These are phyloP conservation scores for Ganoderma sp. DNA, from an alignment of 1,284 basidiomycete genomes.

Conservation along the genomic window DNA sequence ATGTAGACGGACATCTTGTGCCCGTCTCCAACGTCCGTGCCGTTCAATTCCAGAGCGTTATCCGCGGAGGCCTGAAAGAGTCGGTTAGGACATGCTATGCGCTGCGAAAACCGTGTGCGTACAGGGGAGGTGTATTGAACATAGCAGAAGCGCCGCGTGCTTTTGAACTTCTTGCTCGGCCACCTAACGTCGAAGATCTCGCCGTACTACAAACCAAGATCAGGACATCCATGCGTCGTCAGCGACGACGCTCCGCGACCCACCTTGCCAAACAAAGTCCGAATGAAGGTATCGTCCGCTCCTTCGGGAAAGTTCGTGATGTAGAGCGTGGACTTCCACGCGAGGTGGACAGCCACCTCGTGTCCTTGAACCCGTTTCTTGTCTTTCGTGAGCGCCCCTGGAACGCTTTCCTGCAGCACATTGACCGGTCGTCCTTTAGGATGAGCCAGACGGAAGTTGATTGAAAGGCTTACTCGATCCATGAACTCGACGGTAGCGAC, in stretches of 20 bases:
- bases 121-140: slow-evolving; percentile 89
- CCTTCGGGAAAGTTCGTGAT: slow-evolving; percentile 95
- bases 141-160: slow-evolving; percentile 91
- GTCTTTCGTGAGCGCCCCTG: slow-evolving; percentile 90
- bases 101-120: slow-evolving; percentile 34
- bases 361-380: slow-evolving; percentile 81
- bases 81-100: not conserved
- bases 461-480: slow-evolving; percentile 56
- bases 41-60: slow-evolving; percentile 79
- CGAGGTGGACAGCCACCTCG: slow-evolving; percentile 85
- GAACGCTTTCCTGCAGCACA: slow-evolving; percentile 69
- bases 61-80: slow-evolving; percentile 68
- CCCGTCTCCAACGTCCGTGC: slow-evolving; percentile 71
- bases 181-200: slow-evolving; percentile 93
- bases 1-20: slow-evolving; percentile 80
- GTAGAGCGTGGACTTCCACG: slow-evolving; percentile 94
- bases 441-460: not conserved
- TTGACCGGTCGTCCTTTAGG: not conserved
- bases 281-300: slow-evolving; percentile 80
- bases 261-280: slow-evolving; percentile 82
- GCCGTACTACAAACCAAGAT: slow-evolving; percentile 67
- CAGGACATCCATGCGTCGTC: slow-evolving; percentile 5
- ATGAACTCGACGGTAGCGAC: slow-evolving; percentile 86
- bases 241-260: slow-evolving; percentile 10
- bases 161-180: slow-evolving; percentile 97